Percentiles rank a stretch among this genome's conserved stretches.
These are phyloP conservation scores for Tilletiopsis washingtonensis DNA, from an alignment of 1,284 basidiomycete genomes.

Conservation along the genomic window DNA sequence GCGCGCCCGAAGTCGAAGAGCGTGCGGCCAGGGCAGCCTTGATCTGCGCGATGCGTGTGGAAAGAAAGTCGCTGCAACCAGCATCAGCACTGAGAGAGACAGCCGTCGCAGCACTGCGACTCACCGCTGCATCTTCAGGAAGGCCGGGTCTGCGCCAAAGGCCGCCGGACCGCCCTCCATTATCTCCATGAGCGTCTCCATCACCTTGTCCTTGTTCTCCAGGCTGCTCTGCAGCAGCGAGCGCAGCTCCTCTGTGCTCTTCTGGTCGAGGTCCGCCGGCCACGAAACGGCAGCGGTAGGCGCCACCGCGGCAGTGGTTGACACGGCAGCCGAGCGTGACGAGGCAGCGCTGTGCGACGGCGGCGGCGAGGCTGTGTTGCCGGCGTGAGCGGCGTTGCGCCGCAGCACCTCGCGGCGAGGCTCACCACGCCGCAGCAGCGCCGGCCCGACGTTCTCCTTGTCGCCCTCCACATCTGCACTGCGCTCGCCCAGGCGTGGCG, in stretches of 20 bases:
- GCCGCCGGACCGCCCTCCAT: background rate
- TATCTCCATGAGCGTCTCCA: background rate
- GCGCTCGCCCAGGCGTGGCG: too few species aligned
- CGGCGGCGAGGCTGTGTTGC: too few species aligned
- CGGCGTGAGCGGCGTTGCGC: too few species aligned
- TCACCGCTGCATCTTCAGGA: background rate
- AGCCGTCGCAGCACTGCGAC: background rate
- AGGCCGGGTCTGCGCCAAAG: background rate
- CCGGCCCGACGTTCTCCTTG: conserved; percentile 10
- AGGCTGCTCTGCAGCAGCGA: background rate
- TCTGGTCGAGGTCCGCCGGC: conserved; percentile 11
- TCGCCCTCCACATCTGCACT: conserved; percentile 6
- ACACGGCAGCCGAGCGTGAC: too few species aligned
- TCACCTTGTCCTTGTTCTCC: background rate
- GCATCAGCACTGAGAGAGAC: background rate
- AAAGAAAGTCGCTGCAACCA: background rate
- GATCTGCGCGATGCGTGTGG: background rate
- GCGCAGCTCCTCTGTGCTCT: conserved; percentile 11
- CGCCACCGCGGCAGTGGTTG: too few species aligned
- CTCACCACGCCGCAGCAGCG: too few species aligned
- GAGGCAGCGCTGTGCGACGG: too few species aligned
- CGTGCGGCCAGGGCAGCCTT: background rate
- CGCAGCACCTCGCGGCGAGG: too few species aligned
- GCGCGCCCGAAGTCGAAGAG: too few species aligned
- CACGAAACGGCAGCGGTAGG: too few species aligned